A percentile compares a stretch with the other conserved stretches of the same genome.
phyloP scores from a whole-genome alignment of 2,329 filamentous ascomycete species.

The Fusarium protoensiforme region DNA sequence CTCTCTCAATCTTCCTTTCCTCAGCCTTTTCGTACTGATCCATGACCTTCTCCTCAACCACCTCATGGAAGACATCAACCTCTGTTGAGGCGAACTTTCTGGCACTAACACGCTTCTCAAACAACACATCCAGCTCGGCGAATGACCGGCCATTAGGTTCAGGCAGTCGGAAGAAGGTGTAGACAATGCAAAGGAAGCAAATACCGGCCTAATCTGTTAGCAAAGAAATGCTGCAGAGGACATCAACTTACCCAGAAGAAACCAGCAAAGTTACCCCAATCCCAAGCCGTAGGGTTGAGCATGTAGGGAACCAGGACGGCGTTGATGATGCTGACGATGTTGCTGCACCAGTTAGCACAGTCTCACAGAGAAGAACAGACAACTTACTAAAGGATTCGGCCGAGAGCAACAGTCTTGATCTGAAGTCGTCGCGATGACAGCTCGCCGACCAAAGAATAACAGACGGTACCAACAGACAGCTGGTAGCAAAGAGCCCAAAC shows the following conservation, averaged over 20 bases:
- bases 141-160: slow-evolving; percentile 85
- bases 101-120: slow-evolving; percentile 77
- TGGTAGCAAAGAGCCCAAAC: slow-evolving; percentile 87
- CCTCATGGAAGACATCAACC: slow-evolving; percentile 66
- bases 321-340: slow-evolving; percentile 84
- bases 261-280: slow-evolving; percentile 88
- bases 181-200: slow-evolving; percentile 83
- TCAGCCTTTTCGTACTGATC: slow-evolving; percentile 57
- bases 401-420: slow-evolving; percentile 92
- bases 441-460: slow-evolving; percentile 89
- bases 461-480: slow-evolving; percentile 87
- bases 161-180: slow-evolving; percentile 69
- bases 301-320: slow-evolving; percentile 90
- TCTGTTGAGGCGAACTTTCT: slow-evolving; percentile 75
- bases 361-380: neutral
- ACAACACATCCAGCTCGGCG: slow-evolving; percentile 86
- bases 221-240: neutral
- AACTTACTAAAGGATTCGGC: slow-evolving; percentile 77
- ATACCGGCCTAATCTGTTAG: slow-evolving; percentile 65
- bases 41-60: slow-evolving; percentile 60
- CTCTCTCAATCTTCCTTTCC: neutral
- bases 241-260: slow-evolving; percentile 77
- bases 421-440: slow-evolving; percentile 84
- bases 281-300: slow-evolving; percentile 87
- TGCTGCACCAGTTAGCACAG: slow-evolving; percentile 57